These are phyloP conservation scores for Zymoseptoria pseudotritici DNA, from an alignment of 2,329 filamentous ascomycete species.

Conservation along the genomic window DNA sequence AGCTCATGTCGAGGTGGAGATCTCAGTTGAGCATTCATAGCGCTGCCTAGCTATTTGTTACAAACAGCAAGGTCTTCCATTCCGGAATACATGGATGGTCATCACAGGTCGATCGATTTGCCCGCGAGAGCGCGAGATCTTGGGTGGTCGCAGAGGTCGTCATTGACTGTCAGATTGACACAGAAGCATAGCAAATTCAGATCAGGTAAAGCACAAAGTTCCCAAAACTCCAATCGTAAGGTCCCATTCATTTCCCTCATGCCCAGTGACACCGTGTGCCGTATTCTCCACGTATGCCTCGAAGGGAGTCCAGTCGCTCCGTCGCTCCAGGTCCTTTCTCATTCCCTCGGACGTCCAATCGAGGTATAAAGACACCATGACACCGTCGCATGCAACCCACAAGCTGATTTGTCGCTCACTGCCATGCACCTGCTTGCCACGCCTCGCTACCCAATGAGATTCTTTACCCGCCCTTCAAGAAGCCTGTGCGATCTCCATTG, in stretches of 20 bases:
- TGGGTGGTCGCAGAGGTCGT: not conserved
- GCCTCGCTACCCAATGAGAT: conserved; percentile 4
- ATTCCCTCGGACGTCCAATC: not conserved
- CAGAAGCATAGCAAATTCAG: not conserved
- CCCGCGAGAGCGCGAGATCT: not conserved
- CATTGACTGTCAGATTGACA: not conserved
- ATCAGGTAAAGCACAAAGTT: not conserved
- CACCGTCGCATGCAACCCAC: not conserved
- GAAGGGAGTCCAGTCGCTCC: not conserved
- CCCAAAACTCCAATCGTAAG: not conserved
- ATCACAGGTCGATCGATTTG: not conserved
- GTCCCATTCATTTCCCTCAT: not conserved
- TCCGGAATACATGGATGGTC: not conserved
- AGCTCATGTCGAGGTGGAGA: not conserved
- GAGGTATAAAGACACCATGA: not conserved
- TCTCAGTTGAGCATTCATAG: not conserved
- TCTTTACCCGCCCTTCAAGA: not conserved
- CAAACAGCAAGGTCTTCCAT: not conserved
- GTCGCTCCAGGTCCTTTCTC: not conserved
- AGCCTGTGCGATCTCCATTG: conserved; percentile 3
- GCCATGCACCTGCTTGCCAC: not conserved
- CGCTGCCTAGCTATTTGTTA: not conserved
- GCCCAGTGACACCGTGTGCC: not conserved
- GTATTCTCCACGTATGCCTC: not conserved
- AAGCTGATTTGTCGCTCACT: not conserved